Conservation (phyloP, 169 alveolate species). For the Plasmodium falciparum region DNA sequence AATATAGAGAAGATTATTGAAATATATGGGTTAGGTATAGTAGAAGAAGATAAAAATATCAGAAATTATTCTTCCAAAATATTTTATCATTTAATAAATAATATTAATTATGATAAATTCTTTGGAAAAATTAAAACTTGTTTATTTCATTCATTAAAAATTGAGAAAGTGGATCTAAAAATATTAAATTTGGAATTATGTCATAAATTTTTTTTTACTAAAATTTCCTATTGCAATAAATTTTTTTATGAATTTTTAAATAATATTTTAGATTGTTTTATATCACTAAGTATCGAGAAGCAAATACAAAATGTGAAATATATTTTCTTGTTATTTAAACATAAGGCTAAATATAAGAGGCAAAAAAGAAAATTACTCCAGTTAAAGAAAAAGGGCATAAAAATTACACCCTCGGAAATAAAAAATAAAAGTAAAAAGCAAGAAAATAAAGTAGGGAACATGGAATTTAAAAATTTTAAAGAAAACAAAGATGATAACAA, state of each 20-base stretch:
- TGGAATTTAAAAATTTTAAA: neutral
- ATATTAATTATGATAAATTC: constrained; percentile 32
- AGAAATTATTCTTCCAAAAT: constrained; percentile 68
- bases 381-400: neutral
- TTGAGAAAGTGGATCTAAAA: constrained; percentile 16
- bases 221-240: constrained; percentile 49
- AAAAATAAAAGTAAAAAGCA: neutral
- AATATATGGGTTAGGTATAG: constrained; percentile 57
- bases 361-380: neutral
- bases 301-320: constrained; percentile 34
- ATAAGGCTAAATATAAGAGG: constrained; percentile 26
- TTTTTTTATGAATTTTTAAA: constrained; percentile 63
- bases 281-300: constrained; percentile 28
- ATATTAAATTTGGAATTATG: constrained; percentile 55
- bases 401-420: neutral
- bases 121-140: constrained; percentile 62
- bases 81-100: constrained; percentile 61
- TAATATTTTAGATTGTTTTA: constrained; percentile 41
- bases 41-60: constrained; percentile 59
- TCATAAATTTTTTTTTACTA: constrained; percentile 41
- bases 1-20: constrained; percentile 58
- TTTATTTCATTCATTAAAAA: constrained; percentile 59
- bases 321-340: constrained; percentile 47
- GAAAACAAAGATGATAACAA: neutral
- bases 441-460: neutral